phyloP scores from a whole-genome alignment of 495 filamentous ascomycete genomes.

The Aspergillus sparsus region DNA sequence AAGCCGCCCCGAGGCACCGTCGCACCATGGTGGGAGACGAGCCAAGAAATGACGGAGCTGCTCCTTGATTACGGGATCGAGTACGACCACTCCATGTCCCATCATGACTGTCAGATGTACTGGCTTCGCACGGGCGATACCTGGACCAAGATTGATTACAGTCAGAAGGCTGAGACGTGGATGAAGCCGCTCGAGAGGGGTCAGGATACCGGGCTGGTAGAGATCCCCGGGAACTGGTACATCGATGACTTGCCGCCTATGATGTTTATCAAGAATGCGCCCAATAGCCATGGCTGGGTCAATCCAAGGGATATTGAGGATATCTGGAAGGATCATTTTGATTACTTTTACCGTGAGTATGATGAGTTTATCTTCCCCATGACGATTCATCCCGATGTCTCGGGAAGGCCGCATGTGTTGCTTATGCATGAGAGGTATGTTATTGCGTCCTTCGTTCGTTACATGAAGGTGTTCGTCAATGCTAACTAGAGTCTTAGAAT shows the following conservation, averaged over 20 bases:
- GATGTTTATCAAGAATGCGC: conserved; percentile 64
- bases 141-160: conserved; percentile 65
- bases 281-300: conserved; percentile 63
- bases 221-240: conserved; percentile 70
- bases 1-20: conserved; percentile 73
- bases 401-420: conserved; percentile 65
- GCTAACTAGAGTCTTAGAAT: conserved; percentile 39
- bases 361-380: conserved; percentile 72
- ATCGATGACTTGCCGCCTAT: conserved; percentile 63
- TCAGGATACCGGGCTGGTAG: conserved; percentile 57
- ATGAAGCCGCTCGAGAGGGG: conserved; percentile 63
- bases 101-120: conserved; percentile 68
- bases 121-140: conserved; percentile 61
- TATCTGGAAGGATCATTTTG: conserved; percentile 66
- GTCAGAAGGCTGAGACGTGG: conserved; percentile 61
- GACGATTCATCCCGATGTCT: conserved; percentile 70
- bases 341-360: conserved; percentile 70
- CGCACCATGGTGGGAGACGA: conserved; percentile 68
- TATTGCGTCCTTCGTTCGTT: background rate
- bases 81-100: conserved; percentile 68
- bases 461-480: background rate
- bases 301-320: conserved; percentile 60
- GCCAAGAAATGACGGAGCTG: conserved; percentile 64
- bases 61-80: conserved; percentile 69
- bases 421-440: conserved; percentile 62